Evolutionary conservation across 345 rosid genomes (phyloP).

Genomic region (Pugionium dolabratum): DNA sequence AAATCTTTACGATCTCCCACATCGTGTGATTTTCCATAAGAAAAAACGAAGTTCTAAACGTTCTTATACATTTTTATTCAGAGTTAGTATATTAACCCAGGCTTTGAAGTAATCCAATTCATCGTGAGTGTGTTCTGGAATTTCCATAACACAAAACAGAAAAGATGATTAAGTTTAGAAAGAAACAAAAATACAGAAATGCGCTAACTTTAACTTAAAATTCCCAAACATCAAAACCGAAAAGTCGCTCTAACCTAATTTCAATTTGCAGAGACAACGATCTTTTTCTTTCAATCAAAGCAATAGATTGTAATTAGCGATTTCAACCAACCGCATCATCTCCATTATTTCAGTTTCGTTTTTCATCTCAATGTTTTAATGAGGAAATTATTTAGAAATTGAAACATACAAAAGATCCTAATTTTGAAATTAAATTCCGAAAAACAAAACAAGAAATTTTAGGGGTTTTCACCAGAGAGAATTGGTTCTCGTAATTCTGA

Average conservation of each 20-base stretch:
- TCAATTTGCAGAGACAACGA: conserved; percentile 43
- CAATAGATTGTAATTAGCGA: conserved; percentile 46
- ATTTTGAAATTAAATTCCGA: too few species aligned
- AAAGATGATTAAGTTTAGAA: background rate
- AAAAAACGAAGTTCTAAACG: background rate
- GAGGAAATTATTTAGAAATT: too few species aligned
- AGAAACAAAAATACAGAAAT: background rate
- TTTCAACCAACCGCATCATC: conserved; percentile 43
- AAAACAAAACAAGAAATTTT: too few species aligned
- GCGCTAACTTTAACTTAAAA: background rate
- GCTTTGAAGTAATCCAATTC: conserved; percentile 56
- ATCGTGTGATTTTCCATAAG: too few species aligned
- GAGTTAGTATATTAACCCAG: background rate
- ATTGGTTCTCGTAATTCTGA: too few species aligned
- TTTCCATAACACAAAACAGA: background rate
- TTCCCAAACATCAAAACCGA: too few species aligned
- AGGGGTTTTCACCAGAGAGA: too few species aligned
- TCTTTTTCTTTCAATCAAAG: conserved; percentile 54
- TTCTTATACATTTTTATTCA: background rate
- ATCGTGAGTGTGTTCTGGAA: conserved; percentile 57
- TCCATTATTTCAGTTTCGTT: conserved; percentile 38
- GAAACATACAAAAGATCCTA: too few species aligned
- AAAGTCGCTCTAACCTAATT: conserved; percentile 40
- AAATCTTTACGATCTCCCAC: too few species aligned
- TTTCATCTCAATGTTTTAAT: too few species aligned